These are phyloP conservation scores for Cyberlindnera mrakii DNA, from an alignment of 805 yeast genomes.

Conservation along the genomic window DNA sequence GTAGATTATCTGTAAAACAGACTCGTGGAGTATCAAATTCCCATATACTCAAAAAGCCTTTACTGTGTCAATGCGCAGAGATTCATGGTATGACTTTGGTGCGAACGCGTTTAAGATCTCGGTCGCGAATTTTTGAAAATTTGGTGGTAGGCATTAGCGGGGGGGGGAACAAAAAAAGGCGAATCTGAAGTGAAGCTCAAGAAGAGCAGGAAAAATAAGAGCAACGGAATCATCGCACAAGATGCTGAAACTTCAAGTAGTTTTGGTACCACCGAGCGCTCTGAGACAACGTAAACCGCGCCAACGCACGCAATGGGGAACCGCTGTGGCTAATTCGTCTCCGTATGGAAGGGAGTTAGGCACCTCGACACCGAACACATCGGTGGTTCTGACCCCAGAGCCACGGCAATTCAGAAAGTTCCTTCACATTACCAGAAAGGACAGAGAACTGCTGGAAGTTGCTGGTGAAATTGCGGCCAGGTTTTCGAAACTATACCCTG, in stretches of 20 bases:
- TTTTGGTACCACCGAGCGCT: slow-evolving; percentile 36
- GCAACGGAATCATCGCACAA: not conserved
- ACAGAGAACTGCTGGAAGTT: slow-evolving; percentile 40
- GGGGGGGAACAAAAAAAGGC: no score
- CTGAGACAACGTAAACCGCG: slow-evolving; percentile 10
- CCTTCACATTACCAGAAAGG: slow-evolving; percentile 53
- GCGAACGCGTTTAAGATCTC: no score
- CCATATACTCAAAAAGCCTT: no score
- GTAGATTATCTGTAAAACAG: no score
- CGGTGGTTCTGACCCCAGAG: slow-evolving; percentile 10
- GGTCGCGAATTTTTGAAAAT: no score
- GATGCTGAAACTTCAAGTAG: slow-evolving; percentile 40
- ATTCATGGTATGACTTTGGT: no score
- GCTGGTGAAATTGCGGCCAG: slow-evolving; percentile 49
- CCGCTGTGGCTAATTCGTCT: slow-evolving; percentile 4
- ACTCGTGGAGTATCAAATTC: no score
- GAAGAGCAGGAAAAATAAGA: no score
- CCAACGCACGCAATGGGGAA: slow-evolving; percentile 1
- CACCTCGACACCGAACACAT: slow-evolving; percentile 33
- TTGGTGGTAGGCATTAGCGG: no score
- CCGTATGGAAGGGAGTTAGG: slow-evolving; percentile 24
- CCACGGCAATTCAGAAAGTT: slow-evolving; percentile 40
- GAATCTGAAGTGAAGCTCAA: no score
- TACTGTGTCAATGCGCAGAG: no score
- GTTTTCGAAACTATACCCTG: slow-evolving; percentile 60